Base-by-base conservation (phyloP, 208 protist species). In the Naegleria fowleri region DNA sequence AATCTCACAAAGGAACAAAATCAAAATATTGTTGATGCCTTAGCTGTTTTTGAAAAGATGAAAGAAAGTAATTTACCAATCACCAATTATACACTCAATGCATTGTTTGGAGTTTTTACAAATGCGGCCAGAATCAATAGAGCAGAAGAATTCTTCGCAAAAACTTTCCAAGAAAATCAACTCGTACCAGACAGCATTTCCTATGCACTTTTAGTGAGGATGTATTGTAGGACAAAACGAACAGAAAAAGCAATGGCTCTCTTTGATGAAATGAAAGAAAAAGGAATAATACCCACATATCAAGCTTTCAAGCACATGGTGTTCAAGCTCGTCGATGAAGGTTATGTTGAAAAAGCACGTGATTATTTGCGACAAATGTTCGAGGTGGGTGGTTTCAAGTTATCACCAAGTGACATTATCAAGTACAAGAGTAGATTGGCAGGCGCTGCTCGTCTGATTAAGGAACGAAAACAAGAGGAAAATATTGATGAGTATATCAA, bases 221-320 rank as follows among this genome's bases (percentile, higher is more conserved):
- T 89, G 86, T 89, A 67, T n/a, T 19, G 15, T 22, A 55, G 33
- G 25, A 0, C 5, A 5, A 89, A 40, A 25, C 55, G 36, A 40
- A 55, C 36, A 67, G 11, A 67, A n/a, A 29, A 41, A n/a, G 86
- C 86, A 75, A 5, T 51, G 39, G 7, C 6, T 22, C 9, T 40
- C 0, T 89, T 89, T 67, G 41, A 41, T 38, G 13, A 75, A 89
- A n/a, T 89, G 13, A 55, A 86, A 48, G 48, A 89, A 67, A n/a
- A 48, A n/a, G 29, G 22, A 51, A 7, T 51, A 15, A 59, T 67
- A 67, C 86, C 86, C 13, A 89, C 86, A n/a, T 89, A 89, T 40
- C 11, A 36, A 39, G 25, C n/a, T 0, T 67, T 40, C 29, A 89
- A 89, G 25, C 41, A 67, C 11, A 75, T 89, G 25, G 7, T 67